Evolutionary conservation across 164 flowering plant genomes (phyloP).

Genomic region (Piper longum): DNA sequence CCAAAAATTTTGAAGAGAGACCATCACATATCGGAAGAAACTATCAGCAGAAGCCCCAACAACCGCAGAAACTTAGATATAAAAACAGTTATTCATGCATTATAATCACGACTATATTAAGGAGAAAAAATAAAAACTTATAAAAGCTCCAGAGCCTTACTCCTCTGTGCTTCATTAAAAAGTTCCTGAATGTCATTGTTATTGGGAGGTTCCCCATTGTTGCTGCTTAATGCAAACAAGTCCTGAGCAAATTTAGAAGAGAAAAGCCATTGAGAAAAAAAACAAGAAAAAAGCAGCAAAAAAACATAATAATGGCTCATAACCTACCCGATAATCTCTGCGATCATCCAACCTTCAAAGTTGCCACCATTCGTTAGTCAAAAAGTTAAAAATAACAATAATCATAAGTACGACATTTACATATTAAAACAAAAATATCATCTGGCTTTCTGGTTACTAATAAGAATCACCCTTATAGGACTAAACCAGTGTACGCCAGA

Average conservation of each 20-base stretch:
- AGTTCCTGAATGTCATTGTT: slow-evolving; percentile 45
- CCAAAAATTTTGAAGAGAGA: not conserved
- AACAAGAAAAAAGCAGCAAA: not conserved
- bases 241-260: slow-evolving; percentile 7
- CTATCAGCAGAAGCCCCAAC: not conserved
- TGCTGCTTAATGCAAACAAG: slow-evolving; percentile 9
- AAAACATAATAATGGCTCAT: not conserved
- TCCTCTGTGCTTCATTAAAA: slow-evolving; percentile 61
- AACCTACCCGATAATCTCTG: slow-evolving; percentile 20
- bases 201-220: slow-evolving; percentile 10
- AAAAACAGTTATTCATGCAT: not conserved
- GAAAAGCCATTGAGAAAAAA: slow-evolving; percentile 1
- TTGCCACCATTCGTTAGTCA: not conserved
- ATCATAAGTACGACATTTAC: not conserved
- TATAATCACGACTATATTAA: not conserved
- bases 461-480: not conserved
- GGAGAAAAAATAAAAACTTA: not conserved
- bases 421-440: not conserved
- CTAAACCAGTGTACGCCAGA: not conserved
- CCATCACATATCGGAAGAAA: not conserved
- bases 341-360: slow-evolving; percentile 24
- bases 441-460: not conserved
- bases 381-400: not conserved
- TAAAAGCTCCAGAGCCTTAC: slow-evolving; percentile 20
- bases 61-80: too few relatives aligned